Base-by-base conservation (phyloP, 805 yeast genomes). In the Monosporozyma yasuniensis region DNA sequence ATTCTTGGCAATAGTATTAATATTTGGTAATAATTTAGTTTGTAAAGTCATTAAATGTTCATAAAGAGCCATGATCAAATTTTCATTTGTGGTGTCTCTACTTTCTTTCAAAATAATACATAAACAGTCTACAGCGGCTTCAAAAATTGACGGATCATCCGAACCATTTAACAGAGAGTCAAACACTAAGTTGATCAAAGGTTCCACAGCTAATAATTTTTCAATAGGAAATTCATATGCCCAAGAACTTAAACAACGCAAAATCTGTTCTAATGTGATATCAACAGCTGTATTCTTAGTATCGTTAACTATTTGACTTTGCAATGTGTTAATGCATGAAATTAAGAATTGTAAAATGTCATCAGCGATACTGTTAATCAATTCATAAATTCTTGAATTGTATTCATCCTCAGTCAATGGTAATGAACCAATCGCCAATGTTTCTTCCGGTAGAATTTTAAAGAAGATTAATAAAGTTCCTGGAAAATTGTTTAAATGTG, bases 181-280 rank as follows among this genome's bases (percentile, higher is more conserved):
- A 65, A 90, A 86, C 27, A 90, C 77, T 52, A 89, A 69, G 7
- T 77, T 71, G 22, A 89, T 79, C 41, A 93, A 69, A 1, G 93
- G 78, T 18, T 80, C 72, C 45, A 80, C 73, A 9, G 77, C 68
- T 42, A 91, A 67, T n/a, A 93, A 70, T 45, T 79, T 75, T 47
- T 79, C 82, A 25, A 91, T 74, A 3, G 91, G 86, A 46, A 88
- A 79, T 64, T 95, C 99, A 54, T 76, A 77, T 52, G 93, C 82
- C 99, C 99, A 93, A 19, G 95, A 84, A 57, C 83, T 82, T 50
- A 95, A 71, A 67, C 96, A 85, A 54, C 81, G 83, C 50, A 91
- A 73, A 5, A 88, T 73, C 47, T 66, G 70, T 50, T 62, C 63
- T 5, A 57, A 45, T 4, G 61, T 54, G 35, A 53, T 54, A 7